A percentile compares a stretch with the other conserved stretches of the same genome.
Evolutionary conservation across 2,329 filamentous ascomycete genomes (phyloP).

Genomic region (Penicillium rolfsii): DNA sequence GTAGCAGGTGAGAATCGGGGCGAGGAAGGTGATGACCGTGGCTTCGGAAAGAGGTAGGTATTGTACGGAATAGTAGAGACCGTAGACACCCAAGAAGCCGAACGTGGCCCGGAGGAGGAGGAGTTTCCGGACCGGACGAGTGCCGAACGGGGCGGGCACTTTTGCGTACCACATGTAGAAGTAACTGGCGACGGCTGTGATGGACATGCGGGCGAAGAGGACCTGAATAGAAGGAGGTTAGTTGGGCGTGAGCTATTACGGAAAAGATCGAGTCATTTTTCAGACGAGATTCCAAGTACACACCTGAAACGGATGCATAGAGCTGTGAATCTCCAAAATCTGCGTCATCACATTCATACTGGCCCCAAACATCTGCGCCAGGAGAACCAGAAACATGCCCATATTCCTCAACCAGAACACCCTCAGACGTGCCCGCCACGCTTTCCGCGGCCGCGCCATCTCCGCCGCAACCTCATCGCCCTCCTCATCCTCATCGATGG

Average conservation of each 20-base stretch:
- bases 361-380: conserved; percentile 78
- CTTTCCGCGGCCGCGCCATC: conserved; percentile 26
- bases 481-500: conserved; percentile 21
- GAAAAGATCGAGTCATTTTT: neutral
- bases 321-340: conserved; percentile 69
- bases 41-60: conserved; percentile 86
- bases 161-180: conserved; percentile 73
- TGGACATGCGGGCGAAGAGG: conserved; percentile 75
- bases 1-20: conserved; percentile 77
- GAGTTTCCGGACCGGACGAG: conserved; percentile 66
- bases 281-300: neutral
- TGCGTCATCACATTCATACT: conserved; percentile 84
- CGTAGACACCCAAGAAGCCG: conserved; percentile 79
- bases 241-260: neutral
- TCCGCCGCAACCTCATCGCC: conserved; percentile 13
- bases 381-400: conserved; percentile 71
- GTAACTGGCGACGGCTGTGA: conserved; percentile 69
- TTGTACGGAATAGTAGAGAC: conserved; percentile 73
- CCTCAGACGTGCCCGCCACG: conserved; percentile 34
- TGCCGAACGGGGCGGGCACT: conserved; percentile 71
- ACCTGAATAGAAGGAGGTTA: conserved; percentile 51
- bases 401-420: conserved; percentile 66
- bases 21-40: conserved; percentile 85
- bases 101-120: conserved; percentile 69
- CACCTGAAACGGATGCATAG: conserved; percentile 78